A percentile compares a stretch with the other conserved stretches of the same genome.
Conservation (phyloP, 2,329 filamentous ascomycete species). For the Volutella citrinella region DNA sequence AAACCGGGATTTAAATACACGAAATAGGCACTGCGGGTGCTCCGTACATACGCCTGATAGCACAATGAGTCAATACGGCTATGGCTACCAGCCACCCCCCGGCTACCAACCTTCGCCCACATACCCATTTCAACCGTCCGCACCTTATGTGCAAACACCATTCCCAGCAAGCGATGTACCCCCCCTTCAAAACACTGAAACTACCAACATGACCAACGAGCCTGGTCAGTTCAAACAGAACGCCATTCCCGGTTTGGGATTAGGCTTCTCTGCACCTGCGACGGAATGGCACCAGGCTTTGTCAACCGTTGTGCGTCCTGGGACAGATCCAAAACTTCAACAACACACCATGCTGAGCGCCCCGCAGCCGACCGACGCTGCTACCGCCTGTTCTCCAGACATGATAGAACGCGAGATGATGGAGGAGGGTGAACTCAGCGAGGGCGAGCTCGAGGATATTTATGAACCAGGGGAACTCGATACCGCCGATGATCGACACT, state of each 20-base stretch:
- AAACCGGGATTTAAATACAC: too few species aligned
- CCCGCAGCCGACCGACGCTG: constrained; percentile 3
- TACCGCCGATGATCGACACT: constrained; percentile 1
- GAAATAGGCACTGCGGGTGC: too few species aligned
- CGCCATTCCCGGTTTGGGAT: constrained; percentile 33
- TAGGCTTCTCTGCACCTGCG: constrained; percentile 22
- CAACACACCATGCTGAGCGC: too few species aligned
- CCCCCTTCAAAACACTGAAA: too few species aligned
- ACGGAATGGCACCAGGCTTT: constrained; percentile 15
- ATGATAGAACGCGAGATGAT: constrained; percentile 17
- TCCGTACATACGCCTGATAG: background rate
- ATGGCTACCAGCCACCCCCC: constrained; percentile 22
- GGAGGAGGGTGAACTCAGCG: constrained; percentile 78
- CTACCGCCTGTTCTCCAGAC: constrained; percentile 1
- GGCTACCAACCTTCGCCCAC: constrained; percentile 20
- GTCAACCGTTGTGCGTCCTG: too few species aligned
- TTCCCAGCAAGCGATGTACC: too few species aligned
- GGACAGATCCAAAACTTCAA: too few species aligned
- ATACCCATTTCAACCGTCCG: constrained; percentile 16
- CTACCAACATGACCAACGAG: too few species aligned
- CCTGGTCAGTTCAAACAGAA: constrained; percentile 27
- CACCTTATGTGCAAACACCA: too few species aligned
- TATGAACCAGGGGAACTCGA: constrained; percentile 42
- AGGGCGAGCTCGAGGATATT: constrained; percentile 59
- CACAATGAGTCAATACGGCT: constrained; percentile 30